Conservation (phyloP, 2,329 filamentous ascomycete species). For the Alternaria brassicicola region DNA sequence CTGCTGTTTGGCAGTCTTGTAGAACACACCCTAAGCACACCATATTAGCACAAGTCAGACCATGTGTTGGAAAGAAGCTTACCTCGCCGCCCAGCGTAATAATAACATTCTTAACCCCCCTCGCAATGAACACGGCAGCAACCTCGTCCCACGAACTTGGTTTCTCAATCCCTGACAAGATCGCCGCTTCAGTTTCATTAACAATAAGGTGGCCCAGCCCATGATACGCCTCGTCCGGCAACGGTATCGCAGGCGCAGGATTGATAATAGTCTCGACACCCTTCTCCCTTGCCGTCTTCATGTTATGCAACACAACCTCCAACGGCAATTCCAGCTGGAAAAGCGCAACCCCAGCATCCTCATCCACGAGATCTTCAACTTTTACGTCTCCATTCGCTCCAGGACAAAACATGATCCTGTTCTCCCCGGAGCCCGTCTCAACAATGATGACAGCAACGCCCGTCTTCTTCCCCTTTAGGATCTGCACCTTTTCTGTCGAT, state of each 20-base stretch:
- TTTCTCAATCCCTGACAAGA: slow-evolving; percentile 65
- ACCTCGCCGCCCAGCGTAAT: slow-evolving; percentile 84
- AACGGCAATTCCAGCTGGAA: slow-evolving; percentile 57
- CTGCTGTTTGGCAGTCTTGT: slow-evolving; percentile 54
- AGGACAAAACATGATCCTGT: slow-evolving; percentile 56
- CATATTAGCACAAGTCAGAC: slow-evolving; percentile 26
- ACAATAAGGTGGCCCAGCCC: slow-evolving; percentile 80
- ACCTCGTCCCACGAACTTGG: slow-evolving; percentile 44
- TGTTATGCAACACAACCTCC: slow-evolving; percentile 48
- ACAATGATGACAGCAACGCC: slow-evolving; percentile 58
- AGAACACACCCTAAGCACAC: slow-evolving; percentile 45
- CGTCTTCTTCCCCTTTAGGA: slow-evolving; percentile 53
- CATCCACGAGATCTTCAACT: slow-evolving; percentile 47
- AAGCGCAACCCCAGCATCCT: slow-evolving; percentile 51
- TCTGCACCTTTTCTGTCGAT: slow-evolving; percentile 48
- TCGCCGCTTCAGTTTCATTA: slow-evolving; percentile 86
- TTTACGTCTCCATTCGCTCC: slow-evolving; percentile 55
- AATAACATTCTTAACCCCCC: slow-evolving; percentile 77
- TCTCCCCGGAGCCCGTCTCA: slow-evolving; percentile 56
- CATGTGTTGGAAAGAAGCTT: neutral
- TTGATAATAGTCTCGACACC: slow-evolving; percentile 72
- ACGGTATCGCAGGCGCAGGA: slow-evolving; percentile 72
- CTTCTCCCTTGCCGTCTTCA: slow-evolving; percentile 43
- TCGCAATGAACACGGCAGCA: slow-evolving; percentile 62
- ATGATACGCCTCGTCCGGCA: slow-evolving; percentile 70